Conservation (phyloP, 2,329 filamentous ascomycete species). For the Phialocephala subalpina region DNA sequence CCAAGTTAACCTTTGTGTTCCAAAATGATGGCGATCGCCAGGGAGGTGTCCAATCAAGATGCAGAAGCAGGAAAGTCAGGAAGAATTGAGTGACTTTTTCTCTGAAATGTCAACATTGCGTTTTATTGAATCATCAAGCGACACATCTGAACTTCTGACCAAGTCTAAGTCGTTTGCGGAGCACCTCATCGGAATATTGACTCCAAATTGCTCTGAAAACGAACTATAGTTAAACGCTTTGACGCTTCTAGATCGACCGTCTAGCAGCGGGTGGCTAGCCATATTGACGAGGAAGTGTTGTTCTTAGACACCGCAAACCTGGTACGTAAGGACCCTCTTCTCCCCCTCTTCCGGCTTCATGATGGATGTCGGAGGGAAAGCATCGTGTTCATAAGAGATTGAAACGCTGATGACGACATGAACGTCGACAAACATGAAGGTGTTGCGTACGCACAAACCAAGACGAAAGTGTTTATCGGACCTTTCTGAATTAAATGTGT, state of each 20-base stretch:
- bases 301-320: background rate
- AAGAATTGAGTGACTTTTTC: background rate
- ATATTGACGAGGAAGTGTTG: background rate
- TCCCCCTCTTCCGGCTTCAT: too few species aligned
- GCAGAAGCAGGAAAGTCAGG: background rate
- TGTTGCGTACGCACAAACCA: background rate
- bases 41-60: too few species aligned
- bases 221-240: background rate
- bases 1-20: too few species aligned
- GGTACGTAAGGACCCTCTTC: too few species aligned
- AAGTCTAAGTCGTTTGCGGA: background rate
- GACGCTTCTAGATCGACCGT: background rate
- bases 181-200: background rate
- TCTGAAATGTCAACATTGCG: too few species aligned
- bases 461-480: background rate
- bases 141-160: background rate
- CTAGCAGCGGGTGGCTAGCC: background rate
- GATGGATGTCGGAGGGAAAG: too few species aligned
- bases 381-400: too few species aligned
- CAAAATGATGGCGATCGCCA: too few species aligned
- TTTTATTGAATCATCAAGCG: background rate
- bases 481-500: background rate
- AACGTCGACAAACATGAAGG: background rate
- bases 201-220: slow-evolving; percentile 5
- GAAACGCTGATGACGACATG: background rate